Evolutionary conservation across 179 eudicot species (phyloP).

Genomic region (Vitellaria paradoxa): DNA sequence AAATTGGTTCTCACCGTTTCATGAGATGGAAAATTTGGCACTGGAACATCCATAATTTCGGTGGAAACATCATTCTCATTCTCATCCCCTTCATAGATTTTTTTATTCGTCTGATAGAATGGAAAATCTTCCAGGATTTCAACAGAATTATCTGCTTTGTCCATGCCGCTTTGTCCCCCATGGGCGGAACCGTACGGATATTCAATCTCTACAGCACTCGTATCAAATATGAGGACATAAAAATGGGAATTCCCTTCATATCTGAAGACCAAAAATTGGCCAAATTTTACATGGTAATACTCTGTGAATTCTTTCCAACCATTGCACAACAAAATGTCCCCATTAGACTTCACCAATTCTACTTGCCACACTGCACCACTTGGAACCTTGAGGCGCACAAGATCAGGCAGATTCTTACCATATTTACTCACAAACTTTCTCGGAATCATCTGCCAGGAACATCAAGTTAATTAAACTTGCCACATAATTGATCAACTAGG

Average conservation of each 20-base stretch:
- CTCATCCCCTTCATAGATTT: background rate
- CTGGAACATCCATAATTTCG: background rate
- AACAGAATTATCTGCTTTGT: too few species aligned
- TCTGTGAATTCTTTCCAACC: constrained; percentile 53
- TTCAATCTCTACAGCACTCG: constrained; percentile 37
- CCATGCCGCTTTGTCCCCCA: background rate
- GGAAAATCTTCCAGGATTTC: too few species aligned
- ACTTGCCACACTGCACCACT: constrained; percentile 37
- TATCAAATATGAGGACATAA: constrained; percentile 38
- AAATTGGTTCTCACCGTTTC: background rate
- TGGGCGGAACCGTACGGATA: constrained; percentile 15
- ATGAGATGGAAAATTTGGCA: background rate
- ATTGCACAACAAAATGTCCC: constrained; percentile 28
- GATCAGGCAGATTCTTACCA: constrained; percentile 13
- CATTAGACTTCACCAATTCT: constrained; percentile 21
- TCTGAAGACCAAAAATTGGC: constrained; percentile 40
- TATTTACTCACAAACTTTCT: constrained; percentile 10
- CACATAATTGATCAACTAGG: too few species aligned
- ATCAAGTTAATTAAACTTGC: background rate
- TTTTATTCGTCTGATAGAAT: too few species aligned
- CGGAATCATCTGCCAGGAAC: constrained; percentile 28
- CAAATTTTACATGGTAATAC: constrained; percentile 28
- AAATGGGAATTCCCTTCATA: constrained; percentile 39
- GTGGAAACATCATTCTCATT: background rate
- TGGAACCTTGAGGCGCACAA: constrained; percentile 24